Conservation (phyloP, 1,139 yeast genomes). For the Candida tropicalis region DNA sequence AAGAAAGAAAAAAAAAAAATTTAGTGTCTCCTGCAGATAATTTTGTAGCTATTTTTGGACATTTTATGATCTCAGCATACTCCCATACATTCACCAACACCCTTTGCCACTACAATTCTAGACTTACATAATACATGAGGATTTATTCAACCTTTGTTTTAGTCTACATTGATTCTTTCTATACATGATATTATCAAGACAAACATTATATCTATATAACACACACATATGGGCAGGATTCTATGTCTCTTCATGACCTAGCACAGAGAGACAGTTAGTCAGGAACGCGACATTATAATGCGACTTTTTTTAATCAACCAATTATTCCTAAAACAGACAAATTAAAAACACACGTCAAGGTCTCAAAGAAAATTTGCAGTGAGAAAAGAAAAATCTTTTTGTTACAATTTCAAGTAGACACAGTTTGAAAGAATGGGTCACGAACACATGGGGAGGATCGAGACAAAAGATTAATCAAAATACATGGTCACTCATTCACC, state of each 20-base stretch:
- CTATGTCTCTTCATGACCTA: no score
- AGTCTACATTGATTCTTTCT: no score
- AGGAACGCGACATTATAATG: slow-evolving; percentile 2
- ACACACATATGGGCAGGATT: no score
- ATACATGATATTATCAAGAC: no score
- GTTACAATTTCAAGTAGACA: slow-evolving; percentile 4
- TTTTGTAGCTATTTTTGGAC: slow-evolving; percentile 5
- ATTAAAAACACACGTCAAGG: slow-evolving; percentile 5
- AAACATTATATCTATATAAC: no score
- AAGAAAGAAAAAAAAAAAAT: not conserved
- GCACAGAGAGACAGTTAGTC: slow-evolving; percentile 1
- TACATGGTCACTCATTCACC: slow-evolving; percentile 4
- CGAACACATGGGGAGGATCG: not conserved
- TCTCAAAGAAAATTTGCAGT: not conserved
- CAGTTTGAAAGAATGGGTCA: not conserved
- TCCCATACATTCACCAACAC: not conserved
- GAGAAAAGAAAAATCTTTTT: not conserved
- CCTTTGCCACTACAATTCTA: not conserved
- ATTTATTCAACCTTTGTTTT: no score
- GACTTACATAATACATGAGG: no score
- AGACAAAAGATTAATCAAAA: no score
- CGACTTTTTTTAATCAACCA: not conserved
- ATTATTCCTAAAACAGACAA: slow-evolving; percentile 5
- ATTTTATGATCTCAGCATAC: not conserved
- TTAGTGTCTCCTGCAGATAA: slow-evolving; percentile 4